Conservation (phyloP, 2,329 filamentous ascomycete genomes). For the Bipolaris zeicola region DNA sequence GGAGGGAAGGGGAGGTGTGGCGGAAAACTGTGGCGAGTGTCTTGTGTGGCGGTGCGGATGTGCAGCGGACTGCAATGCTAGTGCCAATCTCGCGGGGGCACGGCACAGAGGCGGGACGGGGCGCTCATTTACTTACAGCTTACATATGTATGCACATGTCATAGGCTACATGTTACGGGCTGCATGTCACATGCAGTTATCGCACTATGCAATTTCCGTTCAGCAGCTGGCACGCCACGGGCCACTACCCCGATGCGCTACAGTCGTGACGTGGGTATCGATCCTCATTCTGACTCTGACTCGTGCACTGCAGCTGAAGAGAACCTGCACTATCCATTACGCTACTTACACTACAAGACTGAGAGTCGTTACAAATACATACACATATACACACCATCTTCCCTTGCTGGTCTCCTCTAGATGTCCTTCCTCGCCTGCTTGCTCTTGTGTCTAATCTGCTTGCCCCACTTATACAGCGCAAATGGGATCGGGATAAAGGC, state of each 20-base stretch:
- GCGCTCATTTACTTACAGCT: too few relatives aligned
- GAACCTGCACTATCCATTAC: neutral
- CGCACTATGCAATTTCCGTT: neutral
- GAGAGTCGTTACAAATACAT: neutral
- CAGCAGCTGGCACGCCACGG: neutral
- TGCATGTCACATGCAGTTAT: neutral
- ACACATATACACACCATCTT: neutral
- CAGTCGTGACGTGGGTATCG: slow-evolving; percentile 4
- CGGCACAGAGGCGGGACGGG: too few relatives aligned
- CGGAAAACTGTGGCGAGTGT: slow-evolving; percentile 15
- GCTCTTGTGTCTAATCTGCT: slow-evolving; percentile 49
- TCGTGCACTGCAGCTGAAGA: neutral
- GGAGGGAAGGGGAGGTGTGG: neutral
- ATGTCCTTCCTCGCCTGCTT: slow-evolving; percentile 52
- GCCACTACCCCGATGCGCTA: neutral
- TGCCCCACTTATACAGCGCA: slow-evolving; percentile 51
- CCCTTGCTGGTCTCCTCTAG: slow-evolving; percentile 10
- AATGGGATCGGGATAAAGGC: slow-evolving; percentile 56
- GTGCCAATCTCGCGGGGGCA: too few relatives aligned
- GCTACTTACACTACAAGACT: neutral
- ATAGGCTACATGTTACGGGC: neutral
- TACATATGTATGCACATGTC: too few relatives aligned
- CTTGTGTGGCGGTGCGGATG: neutral
- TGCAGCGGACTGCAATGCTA: neutral
- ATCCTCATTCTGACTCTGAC: neutral